phyloP scores from a whole-genome alignment of 2,329 filamentous ascomycete species.

The Emmonsia crescens region DNA sequence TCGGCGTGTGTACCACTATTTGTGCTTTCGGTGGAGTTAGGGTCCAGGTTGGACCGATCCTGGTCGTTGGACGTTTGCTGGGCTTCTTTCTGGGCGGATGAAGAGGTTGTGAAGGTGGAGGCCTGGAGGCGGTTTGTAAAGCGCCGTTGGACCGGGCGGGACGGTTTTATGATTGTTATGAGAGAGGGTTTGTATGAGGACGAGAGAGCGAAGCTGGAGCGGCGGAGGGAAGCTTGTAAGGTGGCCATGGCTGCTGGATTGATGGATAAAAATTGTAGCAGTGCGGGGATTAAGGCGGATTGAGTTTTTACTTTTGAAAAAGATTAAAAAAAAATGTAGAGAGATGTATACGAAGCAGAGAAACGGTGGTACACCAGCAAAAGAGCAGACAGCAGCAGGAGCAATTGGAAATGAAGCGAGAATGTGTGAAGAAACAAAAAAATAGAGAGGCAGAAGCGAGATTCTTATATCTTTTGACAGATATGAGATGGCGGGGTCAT shows the following conservation, averaged over 20 bases:
- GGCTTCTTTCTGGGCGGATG: not conserved
- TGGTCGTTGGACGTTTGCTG: not conserved
- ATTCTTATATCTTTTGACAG: not conserved
- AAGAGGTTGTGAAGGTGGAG: not conserved
- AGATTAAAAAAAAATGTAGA: not conserved
- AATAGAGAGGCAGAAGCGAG: not conserved
- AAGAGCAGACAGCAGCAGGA: not conserved
- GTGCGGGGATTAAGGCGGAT: not conserved
- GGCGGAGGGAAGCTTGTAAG: not conserved
- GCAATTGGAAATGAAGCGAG: not conserved
- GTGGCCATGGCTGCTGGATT: not conserved
- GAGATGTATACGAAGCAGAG: not conserved
- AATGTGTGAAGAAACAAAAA: not conserved
- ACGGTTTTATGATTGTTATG: not conserved
- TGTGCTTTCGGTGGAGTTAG: not conserved
- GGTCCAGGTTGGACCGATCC: not conserved
- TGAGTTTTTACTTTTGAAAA: not conserved
- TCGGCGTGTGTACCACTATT: not conserved
- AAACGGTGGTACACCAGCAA: not conserved
- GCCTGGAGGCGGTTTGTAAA: not conserved
- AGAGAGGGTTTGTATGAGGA: not conserved
- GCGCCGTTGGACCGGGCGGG: not conserved
- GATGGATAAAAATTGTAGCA: not conserved
- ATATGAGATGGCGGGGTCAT: not conserved
- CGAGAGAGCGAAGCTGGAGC: not conserved